A percentile compares a stretch with the other conserved stretches of the same genome.
phyloP scores from a whole-genome alignment of 2,329 filamentous ascomycete species.

The Monosporascus sp. region DNA sequence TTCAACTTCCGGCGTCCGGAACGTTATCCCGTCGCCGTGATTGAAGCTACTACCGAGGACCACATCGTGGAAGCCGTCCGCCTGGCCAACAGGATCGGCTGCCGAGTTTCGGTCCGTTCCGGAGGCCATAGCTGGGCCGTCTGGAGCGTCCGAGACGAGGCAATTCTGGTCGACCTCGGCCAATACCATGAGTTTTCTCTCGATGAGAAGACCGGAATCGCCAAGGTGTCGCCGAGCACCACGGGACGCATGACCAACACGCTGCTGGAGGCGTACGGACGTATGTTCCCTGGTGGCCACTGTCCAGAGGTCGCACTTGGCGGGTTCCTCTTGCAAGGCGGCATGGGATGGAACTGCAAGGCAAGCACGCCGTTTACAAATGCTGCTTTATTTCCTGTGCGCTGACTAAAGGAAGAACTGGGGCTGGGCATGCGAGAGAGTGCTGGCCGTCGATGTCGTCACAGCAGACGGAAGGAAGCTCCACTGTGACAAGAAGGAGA shows the following conservation, averaged over 20 bases:
- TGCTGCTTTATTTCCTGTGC: not conserved
- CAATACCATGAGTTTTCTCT: constrained; percentile 15
- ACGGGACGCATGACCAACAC: too few relatives aligned
- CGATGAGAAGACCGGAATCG: too few relatives aligned
- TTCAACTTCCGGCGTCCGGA: constrained; percentile 36
- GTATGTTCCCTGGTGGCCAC: too few relatives aligned
- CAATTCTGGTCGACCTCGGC: constrained; percentile 34
- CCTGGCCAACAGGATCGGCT: constrained; percentile 29
- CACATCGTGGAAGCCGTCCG: constrained; percentile 34
- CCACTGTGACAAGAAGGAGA: constrained; percentile 30
- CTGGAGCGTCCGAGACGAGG: constrained; percentile 42
- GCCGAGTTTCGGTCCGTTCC: constrained; percentile 39
- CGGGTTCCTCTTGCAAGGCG: too few relatives aligned
- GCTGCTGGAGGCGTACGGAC: too few relatives aligned
- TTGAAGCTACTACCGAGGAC: constrained; percentile 29
- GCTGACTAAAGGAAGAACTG: constrained; percentile 33
- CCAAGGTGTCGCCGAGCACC: too few relatives aligned
- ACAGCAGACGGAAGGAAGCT: constrained; percentile 36
- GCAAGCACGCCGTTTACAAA: too few relatives aligned
- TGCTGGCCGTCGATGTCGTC: constrained; percentile 41
- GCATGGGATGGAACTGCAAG: too few relatives aligned
- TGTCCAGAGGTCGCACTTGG: too few relatives aligned
- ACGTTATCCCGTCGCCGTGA: constrained; percentile 35
- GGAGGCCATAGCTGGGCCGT: constrained; percentile 45
- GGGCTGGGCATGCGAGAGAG: constrained; percentile 48